Evolutionary conservation across 108 stramenopile genomes (phyloP).

Genomic region (Nitzschia palea): DNA sequence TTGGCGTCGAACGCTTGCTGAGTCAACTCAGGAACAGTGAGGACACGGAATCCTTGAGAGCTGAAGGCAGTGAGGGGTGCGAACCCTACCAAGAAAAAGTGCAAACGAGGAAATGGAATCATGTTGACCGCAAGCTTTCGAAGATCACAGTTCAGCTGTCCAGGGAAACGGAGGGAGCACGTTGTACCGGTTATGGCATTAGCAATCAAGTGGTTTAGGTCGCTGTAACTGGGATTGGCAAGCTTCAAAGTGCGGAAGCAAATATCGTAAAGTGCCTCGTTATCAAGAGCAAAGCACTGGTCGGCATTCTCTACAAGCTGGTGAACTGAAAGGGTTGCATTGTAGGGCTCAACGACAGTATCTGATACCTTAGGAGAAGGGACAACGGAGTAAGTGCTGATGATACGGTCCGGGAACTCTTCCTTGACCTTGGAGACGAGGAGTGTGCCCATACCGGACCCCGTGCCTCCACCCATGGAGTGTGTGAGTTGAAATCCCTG

Average conservation of each 20-base stretch:
- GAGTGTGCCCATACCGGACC: constrained; percentile 93
- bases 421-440: constrained; percentile 95
- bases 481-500: constrained; percentile 92
- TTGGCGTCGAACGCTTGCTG: constrained; percentile 96
- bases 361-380: constrained; percentile 97
- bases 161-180: constrained; percentile 96
- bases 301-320: constrained; percentile 98
- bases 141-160: constrained; percentile 98
- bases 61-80: constrained; percentile 89
- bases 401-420: constrained; percentile 94
- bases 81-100: constrained; percentile 99
- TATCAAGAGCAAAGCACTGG: constrained; percentile 95
- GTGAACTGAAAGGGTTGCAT: constrained; percentile 96
- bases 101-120: constrained; percentile 98
- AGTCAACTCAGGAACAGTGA: constrained; percentile 97
- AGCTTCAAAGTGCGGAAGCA: constrained; percentile 95
- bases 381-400: constrained; percentile 89
- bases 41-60: constrained; percentile 94
- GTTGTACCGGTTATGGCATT: constrained; percentile 94
- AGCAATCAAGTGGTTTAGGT: constrained; percentile 95
- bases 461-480: constrained; percentile 94
- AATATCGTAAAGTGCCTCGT: constrained; percentile 96
- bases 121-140: constrained; percentile 98
- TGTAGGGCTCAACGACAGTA: constrained; percentile 96
- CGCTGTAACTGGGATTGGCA: constrained; percentile 87